Conservation (phyloP, 306 rosid genomes). For the Lagenaria siceraria region DNA sequence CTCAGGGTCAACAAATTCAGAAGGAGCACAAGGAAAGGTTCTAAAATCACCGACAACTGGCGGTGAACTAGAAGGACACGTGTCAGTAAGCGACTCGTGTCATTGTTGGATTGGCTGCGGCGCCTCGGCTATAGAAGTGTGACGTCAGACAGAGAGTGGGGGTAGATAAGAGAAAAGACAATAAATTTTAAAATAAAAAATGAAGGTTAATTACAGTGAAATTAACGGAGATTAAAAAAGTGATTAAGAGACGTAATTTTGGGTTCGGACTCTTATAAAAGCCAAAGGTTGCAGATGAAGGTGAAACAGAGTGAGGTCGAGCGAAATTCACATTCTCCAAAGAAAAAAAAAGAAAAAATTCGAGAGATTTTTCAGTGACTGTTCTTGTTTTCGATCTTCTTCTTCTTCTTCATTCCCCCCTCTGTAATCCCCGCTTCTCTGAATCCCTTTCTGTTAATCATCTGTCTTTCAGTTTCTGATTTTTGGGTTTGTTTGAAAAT, state of each 20-base stretch:
- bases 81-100: neutral
- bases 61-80: neutral
- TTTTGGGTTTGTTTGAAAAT: constrained; percentile 73
- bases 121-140: neutral
- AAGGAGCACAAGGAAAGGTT: neutral
- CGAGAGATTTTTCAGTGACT: neutral
- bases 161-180: neutral
- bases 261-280: neutral
- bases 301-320: constrained; percentile 6
- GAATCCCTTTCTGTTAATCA: constrained; percentile 99
- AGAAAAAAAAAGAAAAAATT: neutral
- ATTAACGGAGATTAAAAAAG: neutral
- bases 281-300: neutral
- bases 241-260: neutral
- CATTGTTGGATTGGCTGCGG: neutral
- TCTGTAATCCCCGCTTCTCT: constrained; percentile 89
- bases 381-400: neutral
- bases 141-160: neutral
- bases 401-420: constrained; percentile 16
- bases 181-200: neutral
- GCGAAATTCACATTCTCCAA: neutral
- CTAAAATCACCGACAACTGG: neutral
- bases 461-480: constrained; percentile 78
- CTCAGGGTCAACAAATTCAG: neutral
- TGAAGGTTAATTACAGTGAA: neutral